Conservation (phyloP, 2,329 filamentous ascomycete genomes). For the Penicillium hesseltinei region DNA sequence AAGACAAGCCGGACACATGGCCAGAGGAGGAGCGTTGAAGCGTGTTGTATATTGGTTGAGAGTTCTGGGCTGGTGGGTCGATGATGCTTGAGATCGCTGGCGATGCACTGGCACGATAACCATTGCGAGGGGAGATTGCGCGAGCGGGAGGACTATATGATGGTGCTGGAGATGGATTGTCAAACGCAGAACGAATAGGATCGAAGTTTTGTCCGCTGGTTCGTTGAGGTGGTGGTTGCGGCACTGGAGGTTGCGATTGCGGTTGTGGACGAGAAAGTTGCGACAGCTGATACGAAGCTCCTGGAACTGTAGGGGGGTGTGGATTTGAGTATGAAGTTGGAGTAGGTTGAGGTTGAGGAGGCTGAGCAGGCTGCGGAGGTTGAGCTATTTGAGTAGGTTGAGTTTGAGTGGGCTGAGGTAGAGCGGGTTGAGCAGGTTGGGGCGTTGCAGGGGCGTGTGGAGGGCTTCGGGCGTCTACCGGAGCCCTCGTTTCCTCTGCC, state of each 20-base stretch:
- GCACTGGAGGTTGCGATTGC: conserved; percentile 45
- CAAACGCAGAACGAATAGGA: conserved; percentile 74
- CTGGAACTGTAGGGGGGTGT: conserved; percentile 54
- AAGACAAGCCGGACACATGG: conserved; percentile 27
- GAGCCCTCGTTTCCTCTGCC: conserved; percentile 16
- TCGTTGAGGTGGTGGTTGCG: conserved; percentile 50
- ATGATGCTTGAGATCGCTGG: conserved; percentile 90
- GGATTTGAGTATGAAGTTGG: conserved; percentile 24
- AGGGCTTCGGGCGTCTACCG: conserved; percentile 11
- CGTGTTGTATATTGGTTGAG: conserved; percentile 30
- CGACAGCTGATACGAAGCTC: conserved; percentile 44
- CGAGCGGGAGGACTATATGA: conserved; percentile 48
- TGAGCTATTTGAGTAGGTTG: conserved; percentile 4
- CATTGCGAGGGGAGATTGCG: conserved; percentile 50
- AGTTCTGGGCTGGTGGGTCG: conserved; percentile 56
- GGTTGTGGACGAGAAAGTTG: conserved; percentile 43
- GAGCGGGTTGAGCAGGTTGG: conserved; percentile 7
- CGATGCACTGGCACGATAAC: conserved; percentile 75
- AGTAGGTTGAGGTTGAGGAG: conserved; percentile 11
- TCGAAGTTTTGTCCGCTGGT: conserved; percentile 84
- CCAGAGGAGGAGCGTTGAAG: conserved; percentile 30
- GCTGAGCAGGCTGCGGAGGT: conserved; percentile 10
- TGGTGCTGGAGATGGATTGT: conserved; percentile 38
- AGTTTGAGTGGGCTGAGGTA: neutral
- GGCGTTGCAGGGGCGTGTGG: conserved; percentile 9